Base-by-base conservation (phyloP, 129 eudicot genomes). In the Gnaphalium uliginosum region DNA sequence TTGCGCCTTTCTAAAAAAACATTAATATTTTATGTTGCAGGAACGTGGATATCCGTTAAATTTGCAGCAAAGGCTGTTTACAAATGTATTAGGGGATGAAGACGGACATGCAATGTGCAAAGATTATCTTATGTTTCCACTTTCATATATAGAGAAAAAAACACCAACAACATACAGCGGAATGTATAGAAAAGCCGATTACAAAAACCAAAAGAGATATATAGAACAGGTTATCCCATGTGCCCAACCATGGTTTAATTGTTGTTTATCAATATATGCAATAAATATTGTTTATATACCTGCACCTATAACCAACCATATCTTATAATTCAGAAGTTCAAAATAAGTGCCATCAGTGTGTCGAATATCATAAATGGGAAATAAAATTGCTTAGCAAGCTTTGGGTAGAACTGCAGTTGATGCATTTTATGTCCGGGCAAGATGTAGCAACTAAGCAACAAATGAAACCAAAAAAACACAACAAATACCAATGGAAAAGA, bases 31-130 rank as follows among this genome's bases (percentile, higher is more conserved):
- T 19, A 63, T 30, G 35, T n/a, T 50, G 46, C 79, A 83, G 90
- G 87, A 73, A 85, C 81, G 30, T 63, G 43, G 41, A 61, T 9
- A 65, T 85, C n/a, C 70, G 69, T 18, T 78, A 80, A 75, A 22
- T 48, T 62, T 66, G 33, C 73, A 32, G 25, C 13, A 5, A 46
- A 63, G 66, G 72, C 48, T 58, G 54, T 59, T 22, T 27, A 18
- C 30, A 54, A 2, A 32, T 24, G 33, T 15, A 64, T 29, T 19
- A 4, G 53, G 39, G 76, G 76, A 25, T 48, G 73, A 53, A 51
- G 57, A 76, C 22, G 53, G 66, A 48, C 64, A 64, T 25, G 72
- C 35, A 43, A 30, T 32, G 71, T 27, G 79, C 32, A 75, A 4
- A 27, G 13, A 63, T 27, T 26, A 10, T 29, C 19, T 8, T 64